Conservation (phyloP, 768 basidiomycete species). For the Hericium coralloides region DNA sequence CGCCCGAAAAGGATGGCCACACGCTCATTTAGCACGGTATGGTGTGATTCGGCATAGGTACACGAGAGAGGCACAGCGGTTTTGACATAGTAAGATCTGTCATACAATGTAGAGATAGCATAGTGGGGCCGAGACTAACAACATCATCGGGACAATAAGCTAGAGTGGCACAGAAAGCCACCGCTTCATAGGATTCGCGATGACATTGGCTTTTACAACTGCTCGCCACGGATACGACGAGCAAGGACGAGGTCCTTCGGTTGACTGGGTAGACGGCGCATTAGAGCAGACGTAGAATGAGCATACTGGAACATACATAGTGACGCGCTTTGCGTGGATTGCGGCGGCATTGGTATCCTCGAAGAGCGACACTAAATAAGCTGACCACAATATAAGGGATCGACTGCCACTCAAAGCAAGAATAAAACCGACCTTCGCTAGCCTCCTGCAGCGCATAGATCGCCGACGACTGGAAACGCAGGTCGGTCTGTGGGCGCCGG, state of each 20-base stretch:
- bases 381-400: constrained; percentile 15
- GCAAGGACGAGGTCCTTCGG: constrained; percentile 85
- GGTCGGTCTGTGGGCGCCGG: constrained; percentile 46
- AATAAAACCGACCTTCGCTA: constrained; percentile 35
- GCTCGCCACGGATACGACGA: constrained; percentile 77
- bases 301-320: constrained; percentile 35
- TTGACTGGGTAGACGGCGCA: constrained; percentile 16
- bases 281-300: not conserved
- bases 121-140: too few species aligned
- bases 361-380: constrained; percentile 71
- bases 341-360: constrained; percentile 80
- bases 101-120: too few species aligned
- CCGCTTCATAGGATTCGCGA: too few species aligned
- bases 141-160: too few species aligned
- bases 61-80: too few species aligned
- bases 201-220: not conserved
- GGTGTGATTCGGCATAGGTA: too few species aligned
- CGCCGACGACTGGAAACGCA: constrained; percentile 91
- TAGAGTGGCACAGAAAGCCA: too few species aligned
- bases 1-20: too few species aligned
- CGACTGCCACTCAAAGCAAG: not conserved
- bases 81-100: too few species aligned
- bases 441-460: constrained; percentile 89
- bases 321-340: constrained; percentile 79
- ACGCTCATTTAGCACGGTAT: too few species aligned